Base-by-base conservation (phyloP, 495 filamentous ascomycete species). In the Thermothielavioides terrestris region DNA sequence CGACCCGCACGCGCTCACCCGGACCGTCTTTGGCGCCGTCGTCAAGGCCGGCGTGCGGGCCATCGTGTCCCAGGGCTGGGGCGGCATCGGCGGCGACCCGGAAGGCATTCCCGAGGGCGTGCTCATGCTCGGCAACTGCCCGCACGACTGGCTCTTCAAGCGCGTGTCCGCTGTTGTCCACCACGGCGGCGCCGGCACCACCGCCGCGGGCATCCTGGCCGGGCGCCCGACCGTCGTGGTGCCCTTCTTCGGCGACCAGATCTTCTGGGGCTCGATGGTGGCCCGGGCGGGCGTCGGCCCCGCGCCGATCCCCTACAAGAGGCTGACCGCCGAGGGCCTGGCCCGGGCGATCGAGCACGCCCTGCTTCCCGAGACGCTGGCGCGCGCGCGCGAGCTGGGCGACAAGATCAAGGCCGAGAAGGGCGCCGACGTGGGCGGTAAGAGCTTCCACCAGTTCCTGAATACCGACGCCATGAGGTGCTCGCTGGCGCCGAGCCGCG, bases 201-300 rank as follows among this genome's bases (percentile, higher is more conserved):
- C 84, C 9, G 87, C 87, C 2, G 81, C 80, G 2, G 86, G 87
- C 4, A 79, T 92, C 39, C 71, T 79, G 3, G 65, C 74, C 0
- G 85, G 82, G 1, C 76, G 77, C 30, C 86, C 87, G 3, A 90
- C 87, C 0, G 74, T 86, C 1, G 74, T 92, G 21, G 79, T 92
- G 8, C 87, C 87, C 0, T 92, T 92, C 68, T 91, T 92, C 56
- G 87, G 87, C 4, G 87, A 91, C 48, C 86, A 91, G 59, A 82
- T 84, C 1, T 91, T 89, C 52, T 91, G 87, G 87, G 87, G 86
- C 15, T 68, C 76, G 1, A 86, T 91, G 75, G 77, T 91, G 18
- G 80, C 81, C 3, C 71, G 66, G 37, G 80, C 85, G 15, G 83
- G 84, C 5, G 87, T 86, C 1, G 87, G 87, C 3, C 86, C 86